Conservation (phyloP, 345 rosid genomes). For the Bruguiera gymnorhiza region DNA sequence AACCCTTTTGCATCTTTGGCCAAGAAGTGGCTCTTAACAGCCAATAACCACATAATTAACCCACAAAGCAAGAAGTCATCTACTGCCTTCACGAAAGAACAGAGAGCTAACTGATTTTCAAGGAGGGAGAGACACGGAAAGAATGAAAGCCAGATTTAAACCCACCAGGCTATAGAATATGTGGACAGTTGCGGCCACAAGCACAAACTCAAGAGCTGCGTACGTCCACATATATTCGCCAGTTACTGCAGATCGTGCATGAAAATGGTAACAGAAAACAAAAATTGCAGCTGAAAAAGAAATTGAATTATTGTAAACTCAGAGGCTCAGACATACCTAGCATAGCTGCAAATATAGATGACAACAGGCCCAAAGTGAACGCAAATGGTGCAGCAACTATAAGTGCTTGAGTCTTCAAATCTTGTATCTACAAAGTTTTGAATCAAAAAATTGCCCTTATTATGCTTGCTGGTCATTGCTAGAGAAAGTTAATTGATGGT, state of each 20-base stretch:
- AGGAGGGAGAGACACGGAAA: no score
- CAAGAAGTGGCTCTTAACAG: background rate
- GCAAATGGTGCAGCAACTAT: conserved; percentile 82
- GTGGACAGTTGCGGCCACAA: conserved; percentile 61
- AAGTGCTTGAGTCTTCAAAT: conserved; percentile 64
- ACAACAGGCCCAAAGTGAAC: conserved; percentile 61
- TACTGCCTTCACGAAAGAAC: no score
- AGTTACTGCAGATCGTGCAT: conserved; percentile 49
- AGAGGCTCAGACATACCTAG: conserved; percentile 52
- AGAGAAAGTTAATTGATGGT: no score
- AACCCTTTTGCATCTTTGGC: background rate
- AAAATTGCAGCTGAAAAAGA: background rate
- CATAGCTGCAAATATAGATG: conserved; percentile 65
- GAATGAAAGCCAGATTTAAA: background rate
- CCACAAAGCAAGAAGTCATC: background rate
- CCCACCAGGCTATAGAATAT: conserved; percentile 61
- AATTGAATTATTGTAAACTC: background rate
- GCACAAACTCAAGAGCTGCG: conserved; percentile 86
- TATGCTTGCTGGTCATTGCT: no score
- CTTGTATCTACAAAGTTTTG: conserved; percentile 47
- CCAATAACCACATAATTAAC: background rate
- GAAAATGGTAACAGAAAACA: background rate
- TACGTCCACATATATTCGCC: conserved; percentile 88
- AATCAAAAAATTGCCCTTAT: background rate
- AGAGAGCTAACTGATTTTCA: no score